These are phyloP conservation scores for Apiosordaria backusii DNA, from an alignment of 495 filamentous ascomycete genomes.

Conservation along the genomic window DNA sequence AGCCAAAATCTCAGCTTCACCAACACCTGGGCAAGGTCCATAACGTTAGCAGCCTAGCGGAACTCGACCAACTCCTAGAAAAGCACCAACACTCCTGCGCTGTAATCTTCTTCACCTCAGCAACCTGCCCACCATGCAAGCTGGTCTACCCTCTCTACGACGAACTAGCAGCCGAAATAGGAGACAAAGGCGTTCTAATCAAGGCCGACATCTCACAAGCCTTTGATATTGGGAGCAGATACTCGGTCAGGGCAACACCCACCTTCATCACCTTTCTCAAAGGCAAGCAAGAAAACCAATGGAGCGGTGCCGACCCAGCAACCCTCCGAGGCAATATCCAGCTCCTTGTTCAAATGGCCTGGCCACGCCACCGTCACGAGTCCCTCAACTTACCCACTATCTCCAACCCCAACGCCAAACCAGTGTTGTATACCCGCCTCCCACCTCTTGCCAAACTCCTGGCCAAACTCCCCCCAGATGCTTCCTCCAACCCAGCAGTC, in stretches of 20 bases:
- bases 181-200: conserved; percentile 67
- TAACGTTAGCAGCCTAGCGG: conserved; percentile 40
- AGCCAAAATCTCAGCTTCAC: conserved; percentile 33
- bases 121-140: conserved; percentile 83
- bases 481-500: conserved; percentile 52
- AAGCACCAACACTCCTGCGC: conserved; percentile 63
- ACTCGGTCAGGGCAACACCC: conserved; percentile 71
- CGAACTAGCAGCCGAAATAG: conserved; percentile 69
- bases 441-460: conserved; percentile 83
- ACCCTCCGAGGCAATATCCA: conserved; percentile 69
- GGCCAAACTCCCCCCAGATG: conserved; percentile 60
- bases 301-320: conserved; percentile 69
- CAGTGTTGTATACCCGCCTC: conserved; percentile 70
- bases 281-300: conserved; percentile 71
- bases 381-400: conserved; percentile 66
- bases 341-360: conserved; percentile 70
- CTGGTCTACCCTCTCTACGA: conserved; percentile 80
- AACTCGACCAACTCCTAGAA: conserved; percentile 59
- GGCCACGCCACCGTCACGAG: conserved; percentile 72
- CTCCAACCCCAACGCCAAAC: conserved; percentile 56
- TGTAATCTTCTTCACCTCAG: conserved; percentile 88
- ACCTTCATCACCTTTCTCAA: conserved; percentile 87
- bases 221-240: conserved; percentile 61
- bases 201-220: conserved; percentile 76
- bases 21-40: conserved; percentile 36